Conservation (phyloP, 768 basidiomycete species). For the Boletus pseudo-olivaceus region DNA sequence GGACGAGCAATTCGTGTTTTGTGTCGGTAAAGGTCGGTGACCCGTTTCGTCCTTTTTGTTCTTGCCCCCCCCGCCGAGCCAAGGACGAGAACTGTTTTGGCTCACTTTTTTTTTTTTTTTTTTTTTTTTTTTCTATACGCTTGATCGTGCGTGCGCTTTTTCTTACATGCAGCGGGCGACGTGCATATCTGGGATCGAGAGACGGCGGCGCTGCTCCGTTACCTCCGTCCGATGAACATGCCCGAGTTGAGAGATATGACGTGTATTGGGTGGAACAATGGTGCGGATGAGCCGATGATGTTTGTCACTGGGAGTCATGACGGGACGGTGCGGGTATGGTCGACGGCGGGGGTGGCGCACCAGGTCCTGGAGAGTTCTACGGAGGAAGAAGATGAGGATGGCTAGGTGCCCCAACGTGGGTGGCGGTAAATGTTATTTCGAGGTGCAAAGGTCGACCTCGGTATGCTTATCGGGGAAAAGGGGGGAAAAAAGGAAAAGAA, state of each 20-base stretch:
- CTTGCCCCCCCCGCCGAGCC: not conserved
- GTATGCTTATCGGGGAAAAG: too few relatives aligned
- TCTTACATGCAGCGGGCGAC: slow-evolving; percentile 55
- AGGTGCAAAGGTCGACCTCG: not conserved
- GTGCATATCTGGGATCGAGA: slow-evolving; percentile 87
- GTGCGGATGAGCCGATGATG: slow-evolving; percentile 42
- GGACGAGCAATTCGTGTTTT: slow-evolving; percentile 75
- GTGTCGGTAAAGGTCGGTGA: slow-evolving; percentile 66
- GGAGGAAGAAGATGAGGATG: slow-evolving; percentile 9
- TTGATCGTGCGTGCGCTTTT: not conserved
- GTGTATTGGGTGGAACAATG: slow-evolving; percentile 78
- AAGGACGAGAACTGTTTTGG: not conserved
- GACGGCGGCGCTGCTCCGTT: slow-evolving; percentile 66
- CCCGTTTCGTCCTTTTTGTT: not conserved
- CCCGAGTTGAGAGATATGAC: slow-evolving; percentile 62
- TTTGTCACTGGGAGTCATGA: slow-evolving; percentile 78
- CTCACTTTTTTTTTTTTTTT: not conserved
- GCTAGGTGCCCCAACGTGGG: not conserved
- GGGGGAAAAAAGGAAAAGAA: too few relatives aligned
- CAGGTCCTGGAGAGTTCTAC: slow-evolving; percentile 14
- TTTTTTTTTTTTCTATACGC: too few relatives aligned
- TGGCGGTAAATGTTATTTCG: not conserved
- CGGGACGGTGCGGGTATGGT: slow-evolving; percentile 76
- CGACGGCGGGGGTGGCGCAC: slow-evolving; percentile 31
- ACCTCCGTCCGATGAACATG: slow-evolving; percentile 52